A percentile compares a stretch with the other conserved stretches of the same genome.
Conservation (phyloP, 129 eudicot genomes). For the Flaveria ramosissima region DNA sequence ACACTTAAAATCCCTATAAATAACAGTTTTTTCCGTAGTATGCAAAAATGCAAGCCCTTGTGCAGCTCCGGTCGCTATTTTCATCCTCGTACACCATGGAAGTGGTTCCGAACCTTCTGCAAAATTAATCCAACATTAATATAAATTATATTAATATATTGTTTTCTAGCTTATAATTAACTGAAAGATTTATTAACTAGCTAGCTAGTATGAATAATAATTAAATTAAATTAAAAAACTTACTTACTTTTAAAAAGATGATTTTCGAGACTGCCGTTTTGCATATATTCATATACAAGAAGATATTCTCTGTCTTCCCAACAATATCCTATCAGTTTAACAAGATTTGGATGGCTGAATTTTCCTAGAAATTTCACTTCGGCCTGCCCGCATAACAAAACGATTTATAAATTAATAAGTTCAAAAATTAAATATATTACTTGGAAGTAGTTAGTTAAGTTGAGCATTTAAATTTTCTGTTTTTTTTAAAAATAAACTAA, state of each 20-base stretch:
- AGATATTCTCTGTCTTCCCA: conserved; percentile 66
- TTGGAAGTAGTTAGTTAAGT: too few species aligned
- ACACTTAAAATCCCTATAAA: conserved; percentile 78
- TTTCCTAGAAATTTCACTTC: conserved; percentile 78
- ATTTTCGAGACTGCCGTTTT: conserved; percentile 66
- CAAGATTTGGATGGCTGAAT: conserved; percentile 74
- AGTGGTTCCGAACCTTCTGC: conserved; percentile 58
- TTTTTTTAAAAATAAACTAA: too few species aligned
- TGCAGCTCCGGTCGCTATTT: conserved; percentile 72
- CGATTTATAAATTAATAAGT: neutral
- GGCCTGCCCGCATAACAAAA: conserved; percentile 59
- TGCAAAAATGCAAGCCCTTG: conserved; percentile 69
- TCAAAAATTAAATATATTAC: neutral
- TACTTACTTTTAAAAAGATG: conserved; percentile 66
- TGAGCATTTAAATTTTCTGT: too few species aligned
- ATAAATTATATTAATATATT: neutral
- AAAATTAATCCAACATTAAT: neutral
- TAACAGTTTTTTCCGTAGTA: conserved; percentile 66
- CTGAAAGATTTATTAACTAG: too few species aligned
- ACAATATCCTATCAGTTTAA: conserved; percentile 70
- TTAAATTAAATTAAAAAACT: neutral
- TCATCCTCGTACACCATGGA: conserved; percentile 57
- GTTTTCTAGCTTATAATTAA: too few species aligned
- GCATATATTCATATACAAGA: conserved; percentile 73
- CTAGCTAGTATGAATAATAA: too few species aligned